Conservation (phyloP, 108 stramenopile species). For the Cylindrotheca fusiformis region DNA sequence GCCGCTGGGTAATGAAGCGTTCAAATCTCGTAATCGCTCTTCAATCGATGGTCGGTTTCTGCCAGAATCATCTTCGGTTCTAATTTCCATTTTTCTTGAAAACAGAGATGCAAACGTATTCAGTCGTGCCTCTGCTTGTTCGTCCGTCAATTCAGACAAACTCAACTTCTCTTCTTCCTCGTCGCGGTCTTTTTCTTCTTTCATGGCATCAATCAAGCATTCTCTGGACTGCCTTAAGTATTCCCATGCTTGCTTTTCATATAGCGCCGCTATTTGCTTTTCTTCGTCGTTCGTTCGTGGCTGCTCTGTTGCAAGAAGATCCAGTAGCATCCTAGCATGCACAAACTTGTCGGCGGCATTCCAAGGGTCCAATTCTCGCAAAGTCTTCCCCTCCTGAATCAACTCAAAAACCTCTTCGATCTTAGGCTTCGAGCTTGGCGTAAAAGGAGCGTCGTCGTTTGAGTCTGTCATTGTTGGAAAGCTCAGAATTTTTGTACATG, state of each 20-base stretch:
- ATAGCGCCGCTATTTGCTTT: slow-evolving; percentile 25
- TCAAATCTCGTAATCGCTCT: slow-evolving; percentile 37
- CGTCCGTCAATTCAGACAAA: slow-evolving; percentile 13
- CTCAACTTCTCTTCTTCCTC: slow-evolving; percentile 3
- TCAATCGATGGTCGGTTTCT: slow-evolving; percentile 32
- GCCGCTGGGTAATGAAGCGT: slow-evolving; percentile 32
- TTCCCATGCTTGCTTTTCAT: slow-evolving; percentile 26
- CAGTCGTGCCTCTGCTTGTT: slow-evolving; percentile 24
- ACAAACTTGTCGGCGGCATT: slow-evolving; percentile 23
- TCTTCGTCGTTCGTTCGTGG: slow-evolving; percentile 11
- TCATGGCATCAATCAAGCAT: slow-evolving; percentile 26
- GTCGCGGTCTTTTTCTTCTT: slow-evolving; percentile 20
- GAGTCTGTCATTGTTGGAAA: neutral
- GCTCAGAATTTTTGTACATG: too few relatives aligned
- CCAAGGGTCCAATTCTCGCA: slow-evolving; percentile 30
- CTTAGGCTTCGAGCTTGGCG: neutral
- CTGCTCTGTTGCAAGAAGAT: slow-evolving; percentile 20
- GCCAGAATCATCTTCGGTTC: neutral
- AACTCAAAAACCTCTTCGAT: slow-evolving; percentile 34
- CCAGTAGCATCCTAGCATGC: slow-evolving; percentile 19
- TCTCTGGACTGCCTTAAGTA: slow-evolving; percentile 28
- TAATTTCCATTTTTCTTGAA: slow-evolving; percentile 17
- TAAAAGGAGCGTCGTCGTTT: neutral
- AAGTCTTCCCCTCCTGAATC: slow-evolving; percentile 24
- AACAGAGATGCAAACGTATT: slow-evolving; percentile 19